Evolutionary conservation across 768 basidiomycete genomes (phyloP).

Genomic region (Hemileccinum rubropunctum): DNA sequence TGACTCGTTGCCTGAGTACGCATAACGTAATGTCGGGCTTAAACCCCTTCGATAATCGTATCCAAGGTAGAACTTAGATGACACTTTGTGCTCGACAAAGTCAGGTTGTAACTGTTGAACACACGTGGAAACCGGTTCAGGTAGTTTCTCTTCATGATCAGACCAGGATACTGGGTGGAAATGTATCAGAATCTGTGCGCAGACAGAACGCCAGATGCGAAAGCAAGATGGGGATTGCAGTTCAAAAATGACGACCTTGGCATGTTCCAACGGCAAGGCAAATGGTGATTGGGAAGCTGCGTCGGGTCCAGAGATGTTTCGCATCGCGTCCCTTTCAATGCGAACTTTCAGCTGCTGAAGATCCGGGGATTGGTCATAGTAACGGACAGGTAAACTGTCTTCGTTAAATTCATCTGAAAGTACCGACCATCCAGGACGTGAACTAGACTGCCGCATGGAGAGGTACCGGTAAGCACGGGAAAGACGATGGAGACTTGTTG

Average conservation of each 20-base stretch:
- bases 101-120: slow-evolving; percentile 26
- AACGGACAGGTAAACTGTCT: not conserved
- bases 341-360: not conserved
- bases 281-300: not conserved
- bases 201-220: slow-evolving; percentile 37
- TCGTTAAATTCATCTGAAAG: not conserved
- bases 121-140: not conserved
- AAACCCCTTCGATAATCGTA: not conserved
- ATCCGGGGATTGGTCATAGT: not conserved
- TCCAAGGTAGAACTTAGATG: not conserved
- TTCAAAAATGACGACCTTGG: slow-evolving; percentile 38
- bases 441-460: not conserved
- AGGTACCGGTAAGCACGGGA: not conserved
- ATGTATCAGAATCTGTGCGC: slow-evolving; percentile 22
- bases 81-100: not conserved
- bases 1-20: too few species aligned
- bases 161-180: too few species aligned
- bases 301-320: not conserved
- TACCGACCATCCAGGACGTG: not conserved
- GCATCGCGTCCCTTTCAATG: not conserved
- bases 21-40: too few species aligned
- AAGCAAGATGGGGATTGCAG: slow-evolving; percentile 33
- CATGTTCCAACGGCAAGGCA: not conserved
- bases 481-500: not conserved
- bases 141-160: not conserved